Evolutionary conservation across 2,329 filamentous ascomycete species (phyloP), one percentile per base, ranked within the genome.

Genomic region (Metarhizium sp.): DNA sequence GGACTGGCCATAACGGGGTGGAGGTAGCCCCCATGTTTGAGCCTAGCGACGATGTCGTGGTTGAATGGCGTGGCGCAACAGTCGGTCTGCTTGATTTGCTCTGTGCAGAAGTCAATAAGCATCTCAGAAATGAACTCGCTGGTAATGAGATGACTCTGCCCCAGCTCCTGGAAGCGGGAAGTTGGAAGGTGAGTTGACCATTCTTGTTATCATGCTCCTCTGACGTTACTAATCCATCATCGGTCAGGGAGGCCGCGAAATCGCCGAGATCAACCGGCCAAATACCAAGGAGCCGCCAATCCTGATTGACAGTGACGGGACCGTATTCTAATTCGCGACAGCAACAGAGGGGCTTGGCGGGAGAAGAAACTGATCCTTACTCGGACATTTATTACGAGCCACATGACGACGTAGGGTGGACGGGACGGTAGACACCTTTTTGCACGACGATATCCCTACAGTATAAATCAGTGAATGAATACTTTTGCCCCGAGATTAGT

Each of bases 201-300:
- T 6, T 1, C 7, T 30, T 25, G n/a, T 14, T n/a, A 2, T 36
- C 5, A 32, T 2, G 4, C n/a, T 1, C 29, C 16, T 14, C 36
- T 8, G 30, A 29, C n/a, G 14, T 18, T 29, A 11, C 36, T 48
- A 32, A 40, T 53, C 51, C 7, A 10, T 20, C 16, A 45, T 43
- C 10, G 20, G 43, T 54, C 57, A 82, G 92, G 92, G 92, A 64
- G 94, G 94, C 57, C 86, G 94, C 67, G 94, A 97, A 74, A 88
- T 97, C 68, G 94, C 94, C 59, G 92, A 96, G 74, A 90, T 96
- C 60, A 92, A 90, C 63, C 81, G 94, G 62, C 94, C 94, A 25
- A 97, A 96, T 66, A 97, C 94, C 53, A 96, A 94, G 74, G 90
- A 95, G 69, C 90, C 92, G 36, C 94, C 94, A 4, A 97, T 99